Evolutionary conservation across 2,329 filamentous ascomycete species (phyloP).

Genomic region (Alternaria conjuncta): DNA sequence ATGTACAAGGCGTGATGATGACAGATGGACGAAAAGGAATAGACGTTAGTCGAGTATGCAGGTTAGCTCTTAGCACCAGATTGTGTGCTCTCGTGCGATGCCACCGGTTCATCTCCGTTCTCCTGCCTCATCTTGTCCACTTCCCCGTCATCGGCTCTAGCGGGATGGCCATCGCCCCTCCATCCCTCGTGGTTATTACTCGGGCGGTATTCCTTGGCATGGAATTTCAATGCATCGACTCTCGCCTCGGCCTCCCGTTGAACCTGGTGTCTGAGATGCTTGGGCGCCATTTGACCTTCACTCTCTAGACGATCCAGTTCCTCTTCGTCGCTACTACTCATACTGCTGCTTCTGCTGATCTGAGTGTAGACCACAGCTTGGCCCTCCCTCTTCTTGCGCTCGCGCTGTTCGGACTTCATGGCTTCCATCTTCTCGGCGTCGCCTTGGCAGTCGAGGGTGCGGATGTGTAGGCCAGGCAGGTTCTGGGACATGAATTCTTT

Average conservation of each 20-base stretch:
- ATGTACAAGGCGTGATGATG: background rate
- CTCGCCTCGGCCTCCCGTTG: slow-evolving; percentile 31
- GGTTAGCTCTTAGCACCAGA: slow-evolving; percentile 4
- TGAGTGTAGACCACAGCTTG: slow-evolving; percentile 62
- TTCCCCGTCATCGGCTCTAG: slow-evolving; percentile 18
- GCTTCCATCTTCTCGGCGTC: slow-evolving; percentile 75
- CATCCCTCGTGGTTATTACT: slow-evolving; percentile 33
- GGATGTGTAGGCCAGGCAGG: slow-evolving; percentile 77
- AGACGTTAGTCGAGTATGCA: background rate
- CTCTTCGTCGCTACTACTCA: slow-evolving; percentile 65
- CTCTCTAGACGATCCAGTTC: slow-evolving; percentile 56
- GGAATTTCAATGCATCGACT: slow-evolving; percentile 31
- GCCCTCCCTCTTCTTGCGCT: slow-evolving; percentile 71
- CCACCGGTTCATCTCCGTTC: background rate
- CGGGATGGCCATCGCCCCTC: slow-evolving; percentile 26
- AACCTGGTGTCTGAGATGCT: slow-evolving; percentile 39
- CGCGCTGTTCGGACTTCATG: slow-evolving; percentile 78
- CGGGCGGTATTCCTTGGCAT: slow-evolving; percentile 34
- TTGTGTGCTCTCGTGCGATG: background rate
- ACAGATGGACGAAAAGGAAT: background rate
- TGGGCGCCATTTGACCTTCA: slow-evolving; percentile 26
- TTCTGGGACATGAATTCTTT: slow-evolving; percentile 73
- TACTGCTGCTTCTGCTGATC: slow-evolving; percentile 52
- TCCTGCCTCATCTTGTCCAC: slow-evolving; percentile 7
- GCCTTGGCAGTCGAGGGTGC: slow-evolving; percentile 73